Evolutionary conservation across 257 asterid genomes (phyloP), one percentile per base, ranked within the genome.

Genomic region (Nicotiana obtusifolia): DNA sequence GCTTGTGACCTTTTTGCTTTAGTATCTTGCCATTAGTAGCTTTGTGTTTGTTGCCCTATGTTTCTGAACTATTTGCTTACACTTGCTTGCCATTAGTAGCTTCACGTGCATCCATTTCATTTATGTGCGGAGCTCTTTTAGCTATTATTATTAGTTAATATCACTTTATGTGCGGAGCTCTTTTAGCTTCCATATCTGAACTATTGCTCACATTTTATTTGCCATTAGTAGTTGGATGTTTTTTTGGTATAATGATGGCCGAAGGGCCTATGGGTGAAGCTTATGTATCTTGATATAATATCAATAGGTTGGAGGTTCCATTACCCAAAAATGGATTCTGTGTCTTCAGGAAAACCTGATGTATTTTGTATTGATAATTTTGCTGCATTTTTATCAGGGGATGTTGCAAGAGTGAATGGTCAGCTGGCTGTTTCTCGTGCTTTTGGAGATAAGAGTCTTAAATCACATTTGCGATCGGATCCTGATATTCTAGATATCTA

Each of bases 361-460:
- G 78, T 71, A 44, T 22, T 44, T 44, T 66, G 7, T 71, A 71
- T 44, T 49, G 44, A 49, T 20, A 37, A 24, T 10, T 24, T 75
- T 49, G 17, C 37, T 82, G 77, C 60, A 33, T 83, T 59, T 64
- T 28, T 80, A 20, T 30, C 61, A 88, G 90, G 90, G 53, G 90
- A 88, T 73, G 89, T 88, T 69, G 86, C 90, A 22, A 80, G 90
- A 68, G 89, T 86, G 8, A 84, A 88, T 1, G 90, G 90, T 26
- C 89, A 86, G 89, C 86, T 88, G 35, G 89, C 90, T 19, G 90
- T 88, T 64, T 88, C 90, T 80, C 87, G 90, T 10, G 90, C 90
- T 8, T 88, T 86, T 80, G 90, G 90, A 5, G 90, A 88, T 82
- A 88, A 84, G 81, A 84, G 89, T 66, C 89, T 88, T 15, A 88